Base-by-base conservation (phyloP, 148 eudicot species). In the Dianthus caryophyllus region DNA sequence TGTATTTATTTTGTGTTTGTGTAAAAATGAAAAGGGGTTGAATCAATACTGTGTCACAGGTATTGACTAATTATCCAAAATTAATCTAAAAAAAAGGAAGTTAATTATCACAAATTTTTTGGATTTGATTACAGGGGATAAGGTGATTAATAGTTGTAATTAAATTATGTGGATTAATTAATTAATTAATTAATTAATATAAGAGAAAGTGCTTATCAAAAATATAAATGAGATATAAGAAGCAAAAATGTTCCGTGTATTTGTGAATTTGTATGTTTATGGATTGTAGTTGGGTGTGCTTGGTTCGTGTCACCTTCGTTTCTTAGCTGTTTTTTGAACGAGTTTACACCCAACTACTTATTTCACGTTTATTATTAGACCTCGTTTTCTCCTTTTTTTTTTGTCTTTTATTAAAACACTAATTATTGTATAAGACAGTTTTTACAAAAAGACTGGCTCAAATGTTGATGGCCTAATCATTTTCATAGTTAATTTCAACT, bases 311-410 rank as follows among this genome's bases (percentile, higher is more conserved):
- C 49, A 61, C 58, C 26, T 38, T 62, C 49, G 13, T n/a, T 49
- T 49, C 51, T 53, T 71, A 71, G 74, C 41, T 71, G 68, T 71
- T n/a, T n/a, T n/a, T n/a, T n/a, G n/a, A n/a, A n/a, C n/a, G n/a
- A n/a, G n/a, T n/a, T n/a, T n/a, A n/a, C n/a, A n/a, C n/a, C n/a
- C n/a, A n/a, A n/a, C n/a, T n/a, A n/a, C n/a, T n/a, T n/a, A n/a
- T n/a, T n/a, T n/a, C n/a, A n/a, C n/a, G n/a, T n/a, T n/a, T n/a
- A n/a, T n/a, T n/a, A n/a, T n/a, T n/a, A n/a, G n/a, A n/a, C n/a
- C n/a, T n/a, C n/a, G n/a, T n/a, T n/a, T n/a, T n/a, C n/a, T n/a
- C n/a, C n/a, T n/a, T n/a, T n/a, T n/a, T n/a, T n/a, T n/a, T n/a
- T n/a, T n/a, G n/a, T n/a, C n/a, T n/a, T n/a, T n/a, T n/a, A n/a